These are phyloP conservation scores for Fusarium agapanthi DNA, from an alignment of 2,329 filamentous ascomycete species.

Conservation along the genomic window DNA sequence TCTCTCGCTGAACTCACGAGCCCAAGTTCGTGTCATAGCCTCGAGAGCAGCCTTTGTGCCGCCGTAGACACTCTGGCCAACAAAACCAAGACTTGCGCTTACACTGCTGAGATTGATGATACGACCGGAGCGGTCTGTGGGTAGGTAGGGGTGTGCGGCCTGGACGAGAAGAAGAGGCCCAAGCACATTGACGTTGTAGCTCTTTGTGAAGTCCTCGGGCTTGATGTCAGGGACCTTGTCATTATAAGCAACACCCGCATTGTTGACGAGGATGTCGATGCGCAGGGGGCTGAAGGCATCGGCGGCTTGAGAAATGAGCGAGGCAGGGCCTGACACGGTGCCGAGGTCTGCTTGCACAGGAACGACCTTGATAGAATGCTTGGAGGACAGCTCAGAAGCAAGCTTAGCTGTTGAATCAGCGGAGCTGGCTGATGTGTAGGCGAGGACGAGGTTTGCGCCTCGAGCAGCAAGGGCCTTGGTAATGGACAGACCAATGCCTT, in stretches of 20 bases:
- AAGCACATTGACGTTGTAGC: conserved; percentile 81
- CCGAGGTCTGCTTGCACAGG: conserved; percentile 67
- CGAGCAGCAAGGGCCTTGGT: conserved; percentile 39
- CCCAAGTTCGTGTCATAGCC: conserved; percentile 64
- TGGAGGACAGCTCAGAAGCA: conserved; percentile 35
- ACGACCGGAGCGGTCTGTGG: conserved; percentile 70
- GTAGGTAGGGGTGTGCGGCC: conserved; percentile 74
- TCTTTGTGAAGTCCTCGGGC: conserved; percentile 70
- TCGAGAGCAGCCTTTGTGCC: conserved; percentile 64
- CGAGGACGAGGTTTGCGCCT: conserved; percentile 41
- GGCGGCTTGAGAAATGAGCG: conserved; percentile 37
- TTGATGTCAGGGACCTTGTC: conserved; percentile 68
- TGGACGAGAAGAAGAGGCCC: conserved; percentile 81
- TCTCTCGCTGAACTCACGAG: conserved; percentile 60
- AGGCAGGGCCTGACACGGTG: conserved; percentile 32
- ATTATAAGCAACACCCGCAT: conserved; percentile 76
- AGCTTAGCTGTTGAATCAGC: conserved; percentile 31
- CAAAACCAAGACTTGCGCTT: conserved; percentile 57
- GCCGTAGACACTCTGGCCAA: conserved; percentile 61
- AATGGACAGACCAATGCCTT: conserved; percentile 40
- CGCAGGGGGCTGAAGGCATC: conserved; percentile 38
- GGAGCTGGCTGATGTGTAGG: conserved; percentile 36
- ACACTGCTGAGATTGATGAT: conserved; percentile 63
- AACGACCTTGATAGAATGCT: conserved; percentile 68
- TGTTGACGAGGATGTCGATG: conserved; percentile 79